These are phyloP conservation scores for Sphagnum contortum DNA, from an alignment of 225 moss, liverwort and hornwort genomes.

Conservation along the genomic window DNA sequence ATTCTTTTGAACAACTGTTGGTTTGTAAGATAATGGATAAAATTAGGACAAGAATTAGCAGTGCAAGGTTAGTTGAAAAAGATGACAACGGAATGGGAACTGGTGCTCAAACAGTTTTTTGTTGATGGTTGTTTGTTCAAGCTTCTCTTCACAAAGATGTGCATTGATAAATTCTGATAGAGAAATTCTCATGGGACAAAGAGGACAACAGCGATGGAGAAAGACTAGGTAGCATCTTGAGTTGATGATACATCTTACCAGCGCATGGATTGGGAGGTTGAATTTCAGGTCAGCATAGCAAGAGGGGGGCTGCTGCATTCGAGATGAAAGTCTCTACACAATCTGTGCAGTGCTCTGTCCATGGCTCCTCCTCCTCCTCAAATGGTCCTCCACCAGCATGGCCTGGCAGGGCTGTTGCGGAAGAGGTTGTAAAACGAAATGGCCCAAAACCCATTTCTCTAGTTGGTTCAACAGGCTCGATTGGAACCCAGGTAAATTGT, in stretches of 20 bases:
- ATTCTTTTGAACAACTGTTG: too few relatives aligned
- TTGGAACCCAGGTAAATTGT: slow-evolving; percentile 78
- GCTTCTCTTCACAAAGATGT: too few relatives aligned
- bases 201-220: not conserved
- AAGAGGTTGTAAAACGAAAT: slow-evolving; percentile 34
- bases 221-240: too few relatives aligned
- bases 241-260: too few relatives aligned
- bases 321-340: slow-evolving; percentile 5
- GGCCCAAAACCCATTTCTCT: slow-evolving; percentile 88
- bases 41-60: too few relatives aligned
- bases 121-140: too few relatives aligned
- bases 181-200: not conserved
- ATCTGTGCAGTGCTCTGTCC: slow-evolving; percentile 46
- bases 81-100: too few relatives aligned
- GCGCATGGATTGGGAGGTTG: too few relatives aligned
- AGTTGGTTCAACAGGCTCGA: slow-evolving; percentile 92
- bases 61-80: too few relatives aligned
- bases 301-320: slow-evolving; percentile 7
- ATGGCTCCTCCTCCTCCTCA: slow-evolving; percentile 3
- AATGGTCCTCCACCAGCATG: slow-evolving; percentile 63
- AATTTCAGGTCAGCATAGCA: slow-evolving; percentile 27
- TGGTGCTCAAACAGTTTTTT: not conserved
- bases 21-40: not conserved
- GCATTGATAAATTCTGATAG: too few relatives aligned
- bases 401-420: slow-evolving; percentile 77